Evolutionary conservation across 176 grass and related monocot genomes (phyloP).

Genomic region (Oryza longistaminata): DNA sequence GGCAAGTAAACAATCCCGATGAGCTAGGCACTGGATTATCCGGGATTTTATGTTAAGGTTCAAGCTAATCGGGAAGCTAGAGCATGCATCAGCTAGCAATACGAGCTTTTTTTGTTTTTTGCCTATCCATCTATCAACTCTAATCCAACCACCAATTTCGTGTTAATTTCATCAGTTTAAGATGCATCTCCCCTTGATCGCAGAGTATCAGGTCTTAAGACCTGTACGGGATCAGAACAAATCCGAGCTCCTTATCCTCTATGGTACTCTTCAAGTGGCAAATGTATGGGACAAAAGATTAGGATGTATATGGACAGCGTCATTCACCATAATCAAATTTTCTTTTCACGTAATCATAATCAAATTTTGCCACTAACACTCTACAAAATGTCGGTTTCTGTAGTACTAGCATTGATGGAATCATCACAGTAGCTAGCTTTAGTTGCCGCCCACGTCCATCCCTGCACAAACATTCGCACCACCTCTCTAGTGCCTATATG

Average conservation of each 20-base stretch:
- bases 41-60: neutral
- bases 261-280: neutral
- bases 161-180: neutral
- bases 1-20: neutral
- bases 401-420: no score
- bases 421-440: no score
- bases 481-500: no score
- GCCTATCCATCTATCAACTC: neutral
- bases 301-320: no score
- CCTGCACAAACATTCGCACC: no score
- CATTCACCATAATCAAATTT: no score
- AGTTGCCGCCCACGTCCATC: no score
- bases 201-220: neutral
- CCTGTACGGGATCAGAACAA: neutral
- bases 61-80: neutral
- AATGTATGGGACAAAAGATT: neutral
- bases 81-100: constrained; percentile 1
- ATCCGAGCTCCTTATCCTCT: neutral
- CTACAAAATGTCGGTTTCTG: no score
- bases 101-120: neutral
- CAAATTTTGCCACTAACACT: no score
- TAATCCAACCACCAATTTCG: neutral
- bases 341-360: no score
- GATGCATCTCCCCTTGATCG: neutral
- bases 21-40: neutral